Evolutionary conservation across 2,329 filamentous ascomycete species (phyloP), one percentile per base, ranked within the genome.

Genomic region (Herpotrichia juniperi): DNA sequence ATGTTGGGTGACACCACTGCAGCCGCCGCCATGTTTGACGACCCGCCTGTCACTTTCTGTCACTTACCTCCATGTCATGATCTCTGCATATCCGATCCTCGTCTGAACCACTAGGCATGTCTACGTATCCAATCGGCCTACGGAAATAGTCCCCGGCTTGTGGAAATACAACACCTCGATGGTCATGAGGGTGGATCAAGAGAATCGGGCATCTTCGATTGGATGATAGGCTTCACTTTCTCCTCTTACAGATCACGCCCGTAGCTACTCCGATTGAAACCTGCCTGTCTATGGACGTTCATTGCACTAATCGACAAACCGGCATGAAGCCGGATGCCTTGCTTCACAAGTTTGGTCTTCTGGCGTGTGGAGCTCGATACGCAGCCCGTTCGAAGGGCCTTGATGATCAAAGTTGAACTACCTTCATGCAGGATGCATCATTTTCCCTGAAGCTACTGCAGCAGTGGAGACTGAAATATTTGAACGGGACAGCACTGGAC

Each of bases 371-470:
- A n/a, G 19, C 21, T 40, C 21, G 37, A 40, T 31, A 22, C 17
- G 16, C 12, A 49, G 37, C 37, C 37, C 11, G 37, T 40, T 40
- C 37, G 19, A 24, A 24, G 21, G 22, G 47, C 17, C 11, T 43
- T 21, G 42, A 31, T 46, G 47, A 26, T 35, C 25, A 24, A 32
- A 31, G 3, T 16, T 8, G 26, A 28, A 34, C 2, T 17, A 46
- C 4, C 37, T 54, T 35, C 39, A 61, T 61, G 57, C 58, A 55
- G 44, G 39, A 47, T 45, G 56, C 42, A 48, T 17, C 53, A 50
- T 32, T 21, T 56, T 30, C 46, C 58, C 59, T 59, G 62, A 58
- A 56, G 59, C 60, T 62, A 64, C 59, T 58, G 56, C 54, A 60
- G 51, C 56, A 10, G 44, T 52, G 42, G 53, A 49, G 51, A 60